Conservation (phyloP, 2,329 filamentous ascomycete species). For the Colletotrichum theobromicola region DNA sequence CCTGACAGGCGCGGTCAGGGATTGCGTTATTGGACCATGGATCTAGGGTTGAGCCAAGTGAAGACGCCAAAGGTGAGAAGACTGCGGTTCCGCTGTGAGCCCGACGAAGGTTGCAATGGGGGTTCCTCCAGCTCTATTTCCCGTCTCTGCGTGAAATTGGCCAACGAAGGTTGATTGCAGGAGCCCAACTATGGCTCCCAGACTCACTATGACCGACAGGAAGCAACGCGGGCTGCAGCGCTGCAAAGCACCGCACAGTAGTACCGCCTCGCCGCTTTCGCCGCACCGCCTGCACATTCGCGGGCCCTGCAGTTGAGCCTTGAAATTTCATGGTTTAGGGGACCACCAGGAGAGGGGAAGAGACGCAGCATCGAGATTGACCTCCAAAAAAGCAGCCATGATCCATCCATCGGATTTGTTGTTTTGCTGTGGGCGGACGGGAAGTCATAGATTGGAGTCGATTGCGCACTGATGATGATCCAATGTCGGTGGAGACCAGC, state of each 20-base stretch:
- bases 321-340: not conserved
- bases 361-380: not conserved
- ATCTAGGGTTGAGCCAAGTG: constrained; percentile 4
- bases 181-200: not conserved
- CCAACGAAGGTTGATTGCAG: not conserved
- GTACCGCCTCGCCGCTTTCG: not conserved
- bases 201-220: not conserved
- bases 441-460: not conserved
- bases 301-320: constrained; percentile 1
- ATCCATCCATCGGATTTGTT: not conserved
- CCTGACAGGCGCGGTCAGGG: constrained; percentile 8
- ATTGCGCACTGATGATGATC: constrained; percentile 10
- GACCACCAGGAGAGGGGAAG: not conserved
- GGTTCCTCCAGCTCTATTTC: not conserved
- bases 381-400: not conserved
- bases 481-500: constrained; percentile 11
- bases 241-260: not conserved
- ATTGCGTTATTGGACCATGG: constrained; percentile 8
- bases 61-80: not conserved
- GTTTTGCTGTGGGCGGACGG: not conserved
- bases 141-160: not conserved
- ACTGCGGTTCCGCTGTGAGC: not conserved
- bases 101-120: not conserved
- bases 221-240: not conserved
- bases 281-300: constrained; percentile 2